Evolutionary conservation across 169 alveolate species (phyloP).

Genomic region (Fabrea salina): DNA sequence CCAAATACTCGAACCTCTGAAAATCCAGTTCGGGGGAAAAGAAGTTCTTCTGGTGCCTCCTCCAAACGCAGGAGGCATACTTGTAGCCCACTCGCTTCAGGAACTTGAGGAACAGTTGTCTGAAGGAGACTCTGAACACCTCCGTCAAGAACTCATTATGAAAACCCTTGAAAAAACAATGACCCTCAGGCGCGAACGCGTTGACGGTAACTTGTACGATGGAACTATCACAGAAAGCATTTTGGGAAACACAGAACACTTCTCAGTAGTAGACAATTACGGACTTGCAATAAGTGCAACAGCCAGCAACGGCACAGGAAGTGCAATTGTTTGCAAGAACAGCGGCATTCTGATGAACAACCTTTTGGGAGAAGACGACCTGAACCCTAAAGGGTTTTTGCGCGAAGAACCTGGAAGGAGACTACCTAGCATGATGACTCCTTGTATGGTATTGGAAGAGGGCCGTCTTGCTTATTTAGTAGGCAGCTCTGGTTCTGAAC

Average conservation of each 20-base stretch:
- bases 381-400: not conserved
- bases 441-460: not conserved
- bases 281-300: not conserved
- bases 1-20: not conserved
- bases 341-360: not conserved
- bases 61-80: not conserved
- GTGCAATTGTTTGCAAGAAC: not conserved
- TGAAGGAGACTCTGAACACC: not conserved
- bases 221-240: not conserved
- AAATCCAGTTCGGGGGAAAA: not conserved
- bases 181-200: not conserved
- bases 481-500: not conserved
- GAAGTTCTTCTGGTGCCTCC: not conserved
- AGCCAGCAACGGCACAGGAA: not conserved
- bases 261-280: not conserved
- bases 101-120: not conserved
- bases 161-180: not conserved
- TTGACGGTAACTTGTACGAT: not conserved
- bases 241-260: not conserved
- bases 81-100: not conserved
- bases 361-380: not conserved
- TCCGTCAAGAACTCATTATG: not conserved
- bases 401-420: not conserved
- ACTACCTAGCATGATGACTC: not conserved
- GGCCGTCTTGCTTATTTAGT: not conserved